Evolutionary conservation across 306 rosid genomes (phyloP), one percentile per base, ranked within the genome.

Genomic region (Dalbergia cultrata): DNA sequence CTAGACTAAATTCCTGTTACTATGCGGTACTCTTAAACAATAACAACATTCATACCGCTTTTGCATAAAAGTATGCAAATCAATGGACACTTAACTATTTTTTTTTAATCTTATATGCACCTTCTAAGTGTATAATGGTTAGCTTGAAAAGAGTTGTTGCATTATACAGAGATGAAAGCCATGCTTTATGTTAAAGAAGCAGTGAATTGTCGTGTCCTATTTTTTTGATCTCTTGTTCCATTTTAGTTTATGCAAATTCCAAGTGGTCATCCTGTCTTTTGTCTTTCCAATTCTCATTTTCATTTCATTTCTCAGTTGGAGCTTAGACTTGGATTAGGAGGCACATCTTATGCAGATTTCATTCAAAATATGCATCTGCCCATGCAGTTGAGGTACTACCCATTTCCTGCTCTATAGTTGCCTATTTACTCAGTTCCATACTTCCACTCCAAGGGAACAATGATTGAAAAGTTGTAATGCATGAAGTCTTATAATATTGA

Each of bases 251-350:
- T 50, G 9, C 16, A 63, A 62, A 35, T 57, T 70, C 70, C 45
- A 26, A 39, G 72, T 72, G 64, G 45, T 52, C 63, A 39, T n/a
- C 41, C 56, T 64, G 77, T 60, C 72, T 82, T 35, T 61, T 18
- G 6, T 41, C 34, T 5, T 78, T 21, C 19, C 33, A 56, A 52
- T 39, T 34, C 76, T 43, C 76, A 70, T 67, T 79, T 69, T 33
- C 41, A 12, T 44, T 61, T 59, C 22, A 22, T 81, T 72, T 85
- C 60, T 72, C 89, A 95, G 99, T 86, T 95, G 90, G 99, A 95
- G 91, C 94, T 95, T 76, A 95, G 86, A 86, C 89, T 95, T 82
- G 99, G 99, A 79, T 35, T 95, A 39, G 99, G 98, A 60, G 98
- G 98, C 83, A 94, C 98, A 60, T 94, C 98, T 37, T 94, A 94